Percentiles rank a stretch among this genome's conserved stretches.
Evolutionary conservation across 2,329 filamentous ascomycete species (phyloP).

Genomic region (Cryphonectria parasitica): DNA sequence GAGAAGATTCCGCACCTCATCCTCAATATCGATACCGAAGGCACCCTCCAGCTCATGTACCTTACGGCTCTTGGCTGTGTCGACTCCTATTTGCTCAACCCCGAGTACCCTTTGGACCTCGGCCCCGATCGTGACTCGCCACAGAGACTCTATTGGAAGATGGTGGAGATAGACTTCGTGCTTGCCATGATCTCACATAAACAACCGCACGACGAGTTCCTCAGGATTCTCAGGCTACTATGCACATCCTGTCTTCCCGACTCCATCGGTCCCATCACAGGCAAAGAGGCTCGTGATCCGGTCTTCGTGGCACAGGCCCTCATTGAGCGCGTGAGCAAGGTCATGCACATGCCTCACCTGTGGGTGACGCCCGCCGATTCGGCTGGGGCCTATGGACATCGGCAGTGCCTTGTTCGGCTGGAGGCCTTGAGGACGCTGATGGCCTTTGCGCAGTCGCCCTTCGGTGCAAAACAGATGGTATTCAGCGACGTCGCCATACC

Average conservation of each 20-base stretch:
- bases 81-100: conserved; percentile 28
- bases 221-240: conserved; percentile 67
- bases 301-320: conserved; percentile 50
- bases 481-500: conserved; percentile 72
- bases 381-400: conserved; percentile 38
- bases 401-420: conserved; percentile 47
- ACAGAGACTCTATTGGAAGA: conserved; percentile 65
- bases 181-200: conserved; percentile 69
- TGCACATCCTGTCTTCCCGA: conserved; percentile 65
- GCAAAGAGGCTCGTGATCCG: conserved; percentile 46
- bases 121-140: conserved; percentile 34
- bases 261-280: conserved; percentile 68
- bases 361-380: conserved; percentile 42
- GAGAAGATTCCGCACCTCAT: conserved; percentile 49
- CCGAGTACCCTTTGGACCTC: conserved; percentile 26
- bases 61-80: conserved; percentile 62
- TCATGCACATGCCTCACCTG: conserved; percentile 61
- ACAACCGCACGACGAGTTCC: conserved; percentile 66
- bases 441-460: conserved; percentile 64
- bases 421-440: conserved; percentile 57
- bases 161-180: conserved; percentile 68
- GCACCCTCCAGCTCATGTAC: conserved; percentile 69
- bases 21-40: conserved; percentile 63
- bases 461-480: conserved; percentile 69
- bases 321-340: conserved; percentile 65